A percentile compares a stretch with the other conserved stretches of the same genome.
Conservation (phyloP, 257 asterid genomes). For the Penstemon barbatus region DNA sequence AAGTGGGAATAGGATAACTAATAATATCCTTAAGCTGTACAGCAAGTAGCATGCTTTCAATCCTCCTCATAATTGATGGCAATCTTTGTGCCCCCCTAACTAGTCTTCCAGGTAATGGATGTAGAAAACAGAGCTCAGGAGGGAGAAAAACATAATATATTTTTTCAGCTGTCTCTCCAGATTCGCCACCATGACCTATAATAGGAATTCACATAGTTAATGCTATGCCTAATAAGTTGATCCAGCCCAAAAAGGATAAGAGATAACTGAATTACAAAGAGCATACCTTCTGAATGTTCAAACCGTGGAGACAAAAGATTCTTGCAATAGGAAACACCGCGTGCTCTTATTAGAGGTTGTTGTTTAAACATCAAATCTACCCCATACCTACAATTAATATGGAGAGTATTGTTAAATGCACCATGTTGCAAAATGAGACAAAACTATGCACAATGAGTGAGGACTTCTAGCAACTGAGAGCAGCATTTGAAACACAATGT, state of each 20-base stretch:
- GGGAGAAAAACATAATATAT: slow-evolving; percentile 97
- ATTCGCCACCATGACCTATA: slow-evolving; percentile 60
- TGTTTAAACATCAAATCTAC: slow-evolving; percentile 72
- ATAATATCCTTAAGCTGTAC: slow-evolving; percentile 85
- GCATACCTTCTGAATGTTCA: slow-evolving; percentile 84
- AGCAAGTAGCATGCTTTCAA: slow-evolving; percentile 94
- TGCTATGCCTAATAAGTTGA: slow-evolving; percentile 22
- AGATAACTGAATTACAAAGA: slow-evolving; percentile 13
- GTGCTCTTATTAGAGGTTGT: slow-evolving; percentile 90
- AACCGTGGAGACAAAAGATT: slow-evolving; percentile 92
- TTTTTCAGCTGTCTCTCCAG: slow-evolving; percentile 76
- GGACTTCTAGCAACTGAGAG: slow-evolving; percentile 8
- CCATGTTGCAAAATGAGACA: slow-evolving; percentile 35
- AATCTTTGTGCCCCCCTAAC: slow-evolving; percentile 96
- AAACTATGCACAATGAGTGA: slow-evolving; percentile 28
- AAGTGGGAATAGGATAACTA: slow-evolving; percentile 69
- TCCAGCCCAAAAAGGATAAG: slow-evolving; percentile 26
- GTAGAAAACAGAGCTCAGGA: slow-evolving; percentile 93
- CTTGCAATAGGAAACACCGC: slow-evolving; percentile 99
- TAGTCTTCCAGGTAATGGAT: slow-evolving; percentile 89
- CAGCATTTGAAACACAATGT: slow-evolving; percentile 18
- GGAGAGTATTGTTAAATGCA: slow-evolving; percentile 40
- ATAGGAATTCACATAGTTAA: slow-evolving; percentile 29
- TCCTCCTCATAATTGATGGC: slow-evolving; percentile 95
- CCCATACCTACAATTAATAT: slow-evolving; percentile 69